Evolutionary conservation across 1,284 basidiomycete genomes (phyloP).

Genomic region (Heliocybe sulcata): DNA sequence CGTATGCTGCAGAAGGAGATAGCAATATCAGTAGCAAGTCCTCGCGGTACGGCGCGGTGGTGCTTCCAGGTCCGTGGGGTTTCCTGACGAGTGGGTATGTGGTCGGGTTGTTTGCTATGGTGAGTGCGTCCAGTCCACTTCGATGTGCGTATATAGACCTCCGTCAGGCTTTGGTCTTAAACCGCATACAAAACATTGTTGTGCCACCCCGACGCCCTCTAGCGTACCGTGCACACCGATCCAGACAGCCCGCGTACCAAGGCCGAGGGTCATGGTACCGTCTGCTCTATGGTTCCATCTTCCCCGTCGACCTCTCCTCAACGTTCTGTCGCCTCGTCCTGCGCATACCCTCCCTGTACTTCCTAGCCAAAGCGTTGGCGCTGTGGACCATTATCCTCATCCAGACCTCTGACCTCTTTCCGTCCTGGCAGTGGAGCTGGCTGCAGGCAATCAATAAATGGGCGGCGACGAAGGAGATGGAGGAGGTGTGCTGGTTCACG

Average conservation of each 20-base stretch:
- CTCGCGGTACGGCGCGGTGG: background rate
- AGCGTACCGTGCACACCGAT: conserved; percentile 17
- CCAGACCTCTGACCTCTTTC: conserved; percentile 41
- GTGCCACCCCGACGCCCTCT: conserved; percentile 51
- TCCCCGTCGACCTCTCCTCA: conserved; percentile 57
- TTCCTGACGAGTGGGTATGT: conserved; percentile 70
- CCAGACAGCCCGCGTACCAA: conserved; percentile 14
- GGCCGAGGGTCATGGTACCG: conserved; percentile 19
- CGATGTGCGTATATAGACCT: background rate
- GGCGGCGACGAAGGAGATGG: conserved; percentile 44
- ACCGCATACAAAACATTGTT: conserved; percentile 70
- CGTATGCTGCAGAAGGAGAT: background rate
- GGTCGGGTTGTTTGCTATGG: conserved; percentile 56
- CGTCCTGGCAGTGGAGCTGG: conserved; percentile 21
- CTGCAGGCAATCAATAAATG: conserved; percentile 33
- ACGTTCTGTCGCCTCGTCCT: conserved; percentile 49
- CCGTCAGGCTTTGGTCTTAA: conserved; percentile 52
- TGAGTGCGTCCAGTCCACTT: conserved; percentile 20
- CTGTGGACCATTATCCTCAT: conserved; percentile 52
- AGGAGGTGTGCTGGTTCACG: conserved; percentile 63
- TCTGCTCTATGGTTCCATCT: conserved; percentile 29
- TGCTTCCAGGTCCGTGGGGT: conserved; percentile 52
- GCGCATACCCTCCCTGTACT: conserved; percentile 56
- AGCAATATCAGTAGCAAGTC: background rate
- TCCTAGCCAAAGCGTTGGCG: conserved; percentile 44